Evolutionary conservation across 2,329 filamentous ascomycete genomes (phyloP), one percentile per base, ranked within the genome.

Genomic region (Microcyclospora tardicrescens): DNA sequence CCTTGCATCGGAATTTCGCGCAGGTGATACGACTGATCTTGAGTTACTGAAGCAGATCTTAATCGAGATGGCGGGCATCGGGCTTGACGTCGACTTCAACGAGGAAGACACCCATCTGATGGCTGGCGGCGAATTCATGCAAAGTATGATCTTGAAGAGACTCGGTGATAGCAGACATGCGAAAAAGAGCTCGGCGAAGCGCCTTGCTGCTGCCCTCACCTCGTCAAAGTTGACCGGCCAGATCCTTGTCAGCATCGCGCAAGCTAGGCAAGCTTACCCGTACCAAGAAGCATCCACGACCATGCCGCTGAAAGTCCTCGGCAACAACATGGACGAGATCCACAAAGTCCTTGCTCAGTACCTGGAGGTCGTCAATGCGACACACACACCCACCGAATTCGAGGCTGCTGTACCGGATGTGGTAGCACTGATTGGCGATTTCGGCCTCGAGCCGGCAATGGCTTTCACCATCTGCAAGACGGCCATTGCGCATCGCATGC

Each of bases 11-110:
- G 86, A 95, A 57, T 73, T 98, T 5, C 73, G 78, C 36, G 73
- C 72, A 36, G 82, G 87, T 45, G 93, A 93, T 50, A 81, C 86
- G 0, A 93, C 84, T 9, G 87, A 96, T 58, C 69, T 98, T 28
- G 84, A 94, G 46, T 84, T 98, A 43, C 66, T 98, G 32, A 83
- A 91, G 55, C 85, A 96, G 54, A 73, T 98, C 43, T 81, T 96
- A 37, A 77, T 78, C 28, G 84, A 83, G 2, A 96, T 98, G 91
- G 85, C 84, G 13, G 93, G 93, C 34, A 87, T 98, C 43, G 79
- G 89, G 10, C 79, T 87, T 3, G 81, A 89, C 43, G 74, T 79
- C 37, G 84, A 87, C 54, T 89, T 94, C 54, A 95, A 84, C 24
- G 89, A 98, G 49, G 68, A 79, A 13, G 87, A 95, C 61, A 73